Evolutionary conservation across 2,329 filamentous ascomycete genomes (phyloP), one percentile per base, ranked within the genome.

Genomic region (Pseudocercospora vitis): DNA sequence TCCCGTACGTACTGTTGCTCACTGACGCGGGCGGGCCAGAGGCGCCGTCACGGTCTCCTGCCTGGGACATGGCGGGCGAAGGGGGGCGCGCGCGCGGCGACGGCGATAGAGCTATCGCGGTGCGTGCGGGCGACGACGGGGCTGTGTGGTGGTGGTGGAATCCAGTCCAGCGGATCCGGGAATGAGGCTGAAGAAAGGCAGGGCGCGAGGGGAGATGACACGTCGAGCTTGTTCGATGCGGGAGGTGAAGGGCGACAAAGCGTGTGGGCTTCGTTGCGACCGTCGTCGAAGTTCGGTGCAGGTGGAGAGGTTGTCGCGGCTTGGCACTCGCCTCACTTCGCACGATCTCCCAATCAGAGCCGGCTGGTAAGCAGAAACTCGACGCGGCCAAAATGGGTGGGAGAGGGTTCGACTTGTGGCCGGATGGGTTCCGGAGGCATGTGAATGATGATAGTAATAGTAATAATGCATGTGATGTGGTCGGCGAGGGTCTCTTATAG

Each of bases 1-100:
- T n/a, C n/a, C n/a, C n/a, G n/a, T n/a, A n/a, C n/a, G n/a, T 45
- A 45, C 42, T 45, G 42, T 45, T 45, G 26, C 24, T 29, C 14
- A 45, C 42, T 9, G 42, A 31, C 24, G 42, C 42, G 7, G 42
- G 24, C 42, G 42, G 42, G 42, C 42, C 42, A 28, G 42, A 31
- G 24, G 42, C 24, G 42, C 42, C 42, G 42, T 45, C 42, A 31
- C 42, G 42, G 26, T 45, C 42, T 29, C 42, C 42, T 28, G 26
- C 42, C 42, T 45, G 42, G 24, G 12, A 16, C 42, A 45, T 45
- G 12, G 24, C 19, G 42, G 23, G n/a, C 14, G 32, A 35, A n/a
- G 42, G 23, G n/a, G 26, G 42, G n/a, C 29, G 42, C 19, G 19
- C 19, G 37, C n/a, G 19, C 12, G 12, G 37, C 24, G 37, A 18